A percentile compares a stretch with the other conserved stretches of the same genome.
phyloP scores from a whole-genome alignment of 1,284 basidiomycete genomes.

The Macrocystidia cucumis region DNA sequence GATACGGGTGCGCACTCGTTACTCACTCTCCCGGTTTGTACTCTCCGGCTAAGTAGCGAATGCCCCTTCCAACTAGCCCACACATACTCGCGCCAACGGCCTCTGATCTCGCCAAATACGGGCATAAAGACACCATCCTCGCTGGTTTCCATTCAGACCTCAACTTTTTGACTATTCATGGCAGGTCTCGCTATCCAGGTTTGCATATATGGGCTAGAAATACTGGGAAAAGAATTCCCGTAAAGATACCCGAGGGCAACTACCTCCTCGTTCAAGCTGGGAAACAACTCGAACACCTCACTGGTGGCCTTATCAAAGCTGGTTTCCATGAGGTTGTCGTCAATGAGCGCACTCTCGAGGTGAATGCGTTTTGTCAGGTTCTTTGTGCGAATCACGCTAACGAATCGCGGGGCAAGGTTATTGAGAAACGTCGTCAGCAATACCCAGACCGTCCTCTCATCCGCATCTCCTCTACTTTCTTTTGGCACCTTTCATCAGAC shows the following conservation, averaged over 20 bases:
- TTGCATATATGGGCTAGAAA: slow-evolving; percentile 90
- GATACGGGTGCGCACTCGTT: slow-evolving; percentile 57
- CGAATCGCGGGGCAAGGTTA: too few species aligned
- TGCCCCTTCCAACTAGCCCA: too few species aligned
- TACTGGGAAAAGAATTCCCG: slow-evolving; percentile 79
- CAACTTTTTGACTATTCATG: slow-evolving; percentile 85
- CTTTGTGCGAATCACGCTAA: neutral
- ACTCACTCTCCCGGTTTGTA: neutral
- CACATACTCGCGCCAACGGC: slow-evolving; percentile 89
- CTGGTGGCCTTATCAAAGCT: slow-evolving; percentile 84
- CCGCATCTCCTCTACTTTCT: slow-evolving; percentile 90
- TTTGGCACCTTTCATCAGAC: slow-evolving; percentile 89
- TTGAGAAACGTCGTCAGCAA: slow-evolving; percentile 49
- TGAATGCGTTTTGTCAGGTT: slow-evolving; percentile 21
- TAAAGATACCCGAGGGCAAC: slow-evolving; percentile 70
- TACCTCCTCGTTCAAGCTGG: slow-evolving; percentile 83
- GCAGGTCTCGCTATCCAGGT: slow-evolving; percentile 79
- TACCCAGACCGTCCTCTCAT: slow-evolving; percentile 76
- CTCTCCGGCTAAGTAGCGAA: slow-evolving; percentile 36
- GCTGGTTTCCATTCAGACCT: slow-evolving; percentile 89
- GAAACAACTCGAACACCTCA: slow-evolving; percentile 87
- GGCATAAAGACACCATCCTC: slow-evolving; percentile 70
- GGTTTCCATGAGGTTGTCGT: slow-evolving; percentile 91
- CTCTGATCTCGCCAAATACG: slow-evolving; percentile 77
- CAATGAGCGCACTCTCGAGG: slow-evolving; percentile 69